Evolutionary conservation across 306 rosid genomes (phyloP).

Genomic region (Trichosanthes truncata): DNA sequence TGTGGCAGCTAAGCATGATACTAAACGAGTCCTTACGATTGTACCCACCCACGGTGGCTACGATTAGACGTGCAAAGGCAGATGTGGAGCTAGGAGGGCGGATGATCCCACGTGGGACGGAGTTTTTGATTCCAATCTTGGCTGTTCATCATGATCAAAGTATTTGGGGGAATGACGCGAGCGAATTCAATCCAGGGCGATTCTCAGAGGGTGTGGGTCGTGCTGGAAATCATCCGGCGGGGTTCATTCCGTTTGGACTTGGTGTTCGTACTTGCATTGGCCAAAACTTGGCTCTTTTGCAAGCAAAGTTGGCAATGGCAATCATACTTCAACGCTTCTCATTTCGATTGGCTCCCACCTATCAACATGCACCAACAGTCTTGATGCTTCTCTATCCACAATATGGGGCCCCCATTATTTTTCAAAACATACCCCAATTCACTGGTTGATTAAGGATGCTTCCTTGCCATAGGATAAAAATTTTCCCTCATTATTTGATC

Average conservation of each 20-base stretch:
- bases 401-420: slow-evolving; percentile 77
- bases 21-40: slow-evolving; percentile 76
- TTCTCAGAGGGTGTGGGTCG: slow-evolving; percentile 60
- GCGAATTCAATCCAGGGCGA: slow-evolving; percentile 84
- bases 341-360: slow-evolving; percentile 71
- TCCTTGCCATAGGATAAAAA: neutral
- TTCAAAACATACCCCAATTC: slow-evolving; percentile 17
- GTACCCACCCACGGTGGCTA: slow-evolving; percentile 81
- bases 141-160: slow-evolving; percentile 85
- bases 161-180: slow-evolving; percentile 71
- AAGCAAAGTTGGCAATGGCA: slow-evolving; percentile 60
- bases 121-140: slow-evolving; percentile 70
- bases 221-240: slow-evolving; percentile 63
- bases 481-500: too few relatives aligned
- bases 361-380: slow-evolving; percentile 93
- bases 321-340: slow-evolving; percentile 80
- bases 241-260: slow-evolving; percentile 71
- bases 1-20: slow-evolving; percentile 71
- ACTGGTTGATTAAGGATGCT: neutral
- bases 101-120: slow-evolving; percentile 76
- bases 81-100: slow-evolving; percentile 67
- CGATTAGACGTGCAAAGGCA: slow-evolving; percentile 56
- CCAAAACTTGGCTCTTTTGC: slow-evolving; percentile 75
- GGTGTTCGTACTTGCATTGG: slow-evolving; percentile 88
- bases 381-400: slow-evolving; percentile 92